A percentile compares a stretch with the other conserved stretches of the same genome.
phyloP scores from a whole-genome alignment of 441 rosid genomes.

The Brassica hybrid region DNA sequence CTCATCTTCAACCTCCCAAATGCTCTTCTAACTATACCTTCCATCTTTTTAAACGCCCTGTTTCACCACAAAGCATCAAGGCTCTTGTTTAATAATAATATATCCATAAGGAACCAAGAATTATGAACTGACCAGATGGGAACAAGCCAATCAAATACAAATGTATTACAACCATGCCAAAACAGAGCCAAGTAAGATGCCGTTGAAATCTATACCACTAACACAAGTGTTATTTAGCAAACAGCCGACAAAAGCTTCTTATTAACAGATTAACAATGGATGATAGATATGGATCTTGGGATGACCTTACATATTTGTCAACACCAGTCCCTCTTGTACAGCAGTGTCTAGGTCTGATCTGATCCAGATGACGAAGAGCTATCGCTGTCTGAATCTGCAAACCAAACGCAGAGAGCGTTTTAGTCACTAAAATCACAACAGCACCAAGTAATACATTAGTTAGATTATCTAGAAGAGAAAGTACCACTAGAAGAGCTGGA shows the following conservation, averaged over 20 bases:
- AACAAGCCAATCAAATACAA: constrained; percentile 21
- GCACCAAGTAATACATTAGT: neutral
- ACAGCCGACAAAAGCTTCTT: neutral
- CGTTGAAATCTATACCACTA: neutral
- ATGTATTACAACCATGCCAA: neutral
- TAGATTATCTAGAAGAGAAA: neutral
- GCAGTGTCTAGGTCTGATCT: constrained; percentile 49
- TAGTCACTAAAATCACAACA: neutral
- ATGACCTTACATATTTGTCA: constrained; percentile 36
- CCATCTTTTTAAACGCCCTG: constrained; percentile 26
- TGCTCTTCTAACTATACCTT: constrained; percentile 35
- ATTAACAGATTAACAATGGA: neutral
- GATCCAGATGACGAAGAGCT: constrained; percentile 95
- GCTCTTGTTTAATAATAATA: neutral
- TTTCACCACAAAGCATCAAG: constrained; percentile 23
- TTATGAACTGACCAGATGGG: neutral
- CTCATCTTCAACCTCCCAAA: constrained; percentile 32
- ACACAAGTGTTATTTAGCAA: constrained; percentile 10
- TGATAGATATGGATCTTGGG: neutral
- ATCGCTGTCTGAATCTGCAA: constrained; percentile 93
- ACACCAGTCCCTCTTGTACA: constrained; percentile 30
- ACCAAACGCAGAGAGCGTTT: constrained; percentile 17
- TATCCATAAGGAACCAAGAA: neutral
- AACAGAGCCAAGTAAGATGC: neutral
- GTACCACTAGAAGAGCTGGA: constrained; percentile 97